Base-by-base conservation (phyloP, 257 asterid genomes). In the Asclepias syriaca region DNA sequence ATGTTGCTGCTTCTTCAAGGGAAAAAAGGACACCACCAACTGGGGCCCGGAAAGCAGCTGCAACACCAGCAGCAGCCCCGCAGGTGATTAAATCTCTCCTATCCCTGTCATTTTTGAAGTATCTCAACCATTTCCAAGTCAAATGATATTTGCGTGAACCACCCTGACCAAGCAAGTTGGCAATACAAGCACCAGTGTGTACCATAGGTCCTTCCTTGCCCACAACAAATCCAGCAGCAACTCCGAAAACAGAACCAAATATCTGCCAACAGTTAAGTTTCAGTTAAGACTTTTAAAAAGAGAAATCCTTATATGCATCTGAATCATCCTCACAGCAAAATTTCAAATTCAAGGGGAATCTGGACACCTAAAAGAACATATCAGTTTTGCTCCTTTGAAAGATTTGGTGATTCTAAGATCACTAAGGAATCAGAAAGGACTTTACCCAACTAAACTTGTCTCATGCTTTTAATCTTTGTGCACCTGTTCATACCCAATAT, bases 131-230 rank as follows among this genome's bases (percentile, higher is more conserved):
- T 77, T 77, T 87, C 99, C 97, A 94, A 10, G 99, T 94, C 83
- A 94, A 75, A 72, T 77, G 97, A 78, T 94, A 94, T 84, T 89
- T 94, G 73, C 95, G 92, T n/a, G 99, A 94, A 71, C 99, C 99
- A 29, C 99, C 99, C 77, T 94, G 99, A 32, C 99, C 99, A 55
- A 94, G 97, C 77, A 94, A 85, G 80, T 88, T 88, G 59, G 99
- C 99, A 81, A 94, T 87, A 83, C 99, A 94, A 13, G 99, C 96
- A 66, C 99, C 99, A 22, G 99, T 94, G 72, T 94, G 99, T 58
- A 94, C 99, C 99, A 94, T 94, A 27, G 99, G 99, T 66, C 99
- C 99, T 84, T 94, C 99, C 86, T 94, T 94, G 58, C 99, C 99
- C 77, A 94, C 97, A 73, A 89, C 93, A 78, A 94, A 88, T 83